Base-by-base conservation (phyloP, 495 filamentous ascomycete genomes). In the Aspergillus asperescens region DNA sequence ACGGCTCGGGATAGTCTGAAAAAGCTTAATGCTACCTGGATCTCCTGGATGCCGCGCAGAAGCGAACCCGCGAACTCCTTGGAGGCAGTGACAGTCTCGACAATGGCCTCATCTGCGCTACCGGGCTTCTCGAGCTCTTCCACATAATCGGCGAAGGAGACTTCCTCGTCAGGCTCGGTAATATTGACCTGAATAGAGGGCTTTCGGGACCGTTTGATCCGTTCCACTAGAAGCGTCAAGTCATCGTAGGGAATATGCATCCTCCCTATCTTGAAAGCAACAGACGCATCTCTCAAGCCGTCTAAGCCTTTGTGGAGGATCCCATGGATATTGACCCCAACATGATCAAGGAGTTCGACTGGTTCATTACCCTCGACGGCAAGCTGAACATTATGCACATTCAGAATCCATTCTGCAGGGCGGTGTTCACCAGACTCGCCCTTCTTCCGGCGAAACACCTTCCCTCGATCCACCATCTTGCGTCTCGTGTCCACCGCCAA, bases 11-110 rank as follows among this genome's bases (percentile, higher is more conserved):
- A 89, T 53, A 97, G 69, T 9, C 92, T 84, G 59, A 96, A 81
- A 67, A 92, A 95, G 69, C 93, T 94, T 66, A 96, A 77, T 5
- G 93, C 93, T 61, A 97, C 88, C 70, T 97, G 93, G 13, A 99
- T 84, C 66, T 97, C 93, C 63, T 95, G 91, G 38, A 99, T 88
- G 31, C 93, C 93, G 43, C 88, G 84, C 18, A 99, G 77, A 22
- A 96, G 80, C 5, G 92, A 96, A 63, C 87, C 88, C 31, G 89
- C 79, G 58, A 99, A 91, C 49, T 95, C 91, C 59, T 89, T 95
- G 0, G 89, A 96, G 59, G 96, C 92, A 10, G 90, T 90, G 3
- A 96, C 88, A 0, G 88, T 86, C 65, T 89, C 87, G 29, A 91
- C 83, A 52, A 95, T 78, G 35, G 81, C 79, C 43, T 88, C 81